A percentile compares a stretch with the other conserved stretches of the same genome.
Evolutionary conservation across 2,329 filamentous ascomycete genomes (phyloP).

Genomic region (Venturia nashicola): DNA sequence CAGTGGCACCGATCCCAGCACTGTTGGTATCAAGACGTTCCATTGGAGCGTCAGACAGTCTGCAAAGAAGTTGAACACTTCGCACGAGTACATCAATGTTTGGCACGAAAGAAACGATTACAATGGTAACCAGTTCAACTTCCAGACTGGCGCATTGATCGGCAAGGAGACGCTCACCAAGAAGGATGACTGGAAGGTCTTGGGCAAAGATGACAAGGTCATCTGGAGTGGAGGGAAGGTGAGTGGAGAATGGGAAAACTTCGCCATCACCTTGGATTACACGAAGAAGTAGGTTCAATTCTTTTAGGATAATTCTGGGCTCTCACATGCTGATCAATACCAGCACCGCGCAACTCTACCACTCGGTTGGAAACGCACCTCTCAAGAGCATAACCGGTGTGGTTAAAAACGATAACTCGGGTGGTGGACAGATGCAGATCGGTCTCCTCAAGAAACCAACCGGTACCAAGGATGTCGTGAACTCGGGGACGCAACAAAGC

Average conservation of each 20-base stretch:
- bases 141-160: constrained; percentile 44
- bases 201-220: constrained; percentile 21
- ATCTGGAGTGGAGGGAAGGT: constrained; percentile 42
- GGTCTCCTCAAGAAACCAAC: constrained; percentile 51
- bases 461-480: constrained; percentile 22
- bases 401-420: constrained; percentile 39
- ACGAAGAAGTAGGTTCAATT: constrained; percentile 33
- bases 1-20: constrained; percentile 39
- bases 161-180: constrained; percentile 27
- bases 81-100: constrained; percentile 45
- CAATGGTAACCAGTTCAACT: constrained; percentile 29
- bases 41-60: constrained; percentile 47
- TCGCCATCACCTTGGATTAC: constrained; percentile 47
- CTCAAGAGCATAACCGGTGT: constrained; percentile 37
- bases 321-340: neutral
- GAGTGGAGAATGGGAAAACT: constrained; percentile 47
- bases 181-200: constrained; percentile 28
- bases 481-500: constrained; percentile 22
- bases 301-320: neutral
- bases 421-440: constrained; percentile 50
- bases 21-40: constrained; percentile 45
- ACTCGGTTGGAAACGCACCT: constrained; percentile 35
- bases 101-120: constrained; percentile 27
- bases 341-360: constrained; percentile 45
- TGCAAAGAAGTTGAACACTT: constrained; percentile 39